Conservation (phyloP, 306 rosid genomes). For the Purshia tridentata region DNA sequence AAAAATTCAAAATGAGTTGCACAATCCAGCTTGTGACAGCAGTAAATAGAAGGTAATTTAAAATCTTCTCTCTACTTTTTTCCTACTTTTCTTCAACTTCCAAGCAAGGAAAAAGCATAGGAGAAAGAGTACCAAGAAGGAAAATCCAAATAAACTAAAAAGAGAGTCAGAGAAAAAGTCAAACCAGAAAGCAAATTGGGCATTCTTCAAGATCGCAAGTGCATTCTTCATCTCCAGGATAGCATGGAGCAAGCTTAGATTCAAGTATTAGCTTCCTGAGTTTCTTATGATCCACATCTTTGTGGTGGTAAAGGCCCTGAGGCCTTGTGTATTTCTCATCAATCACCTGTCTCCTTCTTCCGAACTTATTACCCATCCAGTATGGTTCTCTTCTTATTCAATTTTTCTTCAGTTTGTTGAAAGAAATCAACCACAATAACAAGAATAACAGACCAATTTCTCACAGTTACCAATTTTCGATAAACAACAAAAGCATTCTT, state of each 20-base stretch:
- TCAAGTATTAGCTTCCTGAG: slow-evolving; percentile 92
- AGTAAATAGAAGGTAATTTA: not conserved
- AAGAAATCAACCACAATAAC: slow-evolving; percentile 29
- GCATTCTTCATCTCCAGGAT: slow-evolving; percentile 86
- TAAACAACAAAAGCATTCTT: slow-evolving; percentile 17
- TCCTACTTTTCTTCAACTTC: not conserved
- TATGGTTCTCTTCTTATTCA: slow-evolving; percentile 20
- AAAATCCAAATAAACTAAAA: not conserved
- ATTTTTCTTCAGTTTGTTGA: slow-evolving; percentile 32
- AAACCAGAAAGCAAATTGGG: slow-evolving; percentile 97
- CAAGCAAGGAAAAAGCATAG: not conserved
- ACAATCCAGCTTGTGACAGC: not conserved
- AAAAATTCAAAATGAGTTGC: not conserved
- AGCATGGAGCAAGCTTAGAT: slow-evolving; percentile 96
- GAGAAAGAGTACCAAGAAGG: not conserved
- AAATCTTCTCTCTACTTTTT: not conserved
- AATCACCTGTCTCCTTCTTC: slow-evolving; percentile 86
- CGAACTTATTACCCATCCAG: slow-evolving; percentile 97
- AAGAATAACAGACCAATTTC: slow-evolving; percentile 30
- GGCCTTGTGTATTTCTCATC: slow-evolving; percentile 94
- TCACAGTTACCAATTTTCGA: slow-evolving; percentile 17
- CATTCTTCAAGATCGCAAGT: slow-evolving; percentile 80
- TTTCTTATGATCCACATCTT: slow-evolving; percentile 98
- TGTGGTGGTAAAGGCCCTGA: slow-evolving; percentile 93
- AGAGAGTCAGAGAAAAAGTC: slow-evolving; percentile 24